These are phyloP conservation scores for Penicillium crustosum DNA, from an alignment of 2,329 filamentous ascomycete species.

Conservation along the genomic window DNA sequence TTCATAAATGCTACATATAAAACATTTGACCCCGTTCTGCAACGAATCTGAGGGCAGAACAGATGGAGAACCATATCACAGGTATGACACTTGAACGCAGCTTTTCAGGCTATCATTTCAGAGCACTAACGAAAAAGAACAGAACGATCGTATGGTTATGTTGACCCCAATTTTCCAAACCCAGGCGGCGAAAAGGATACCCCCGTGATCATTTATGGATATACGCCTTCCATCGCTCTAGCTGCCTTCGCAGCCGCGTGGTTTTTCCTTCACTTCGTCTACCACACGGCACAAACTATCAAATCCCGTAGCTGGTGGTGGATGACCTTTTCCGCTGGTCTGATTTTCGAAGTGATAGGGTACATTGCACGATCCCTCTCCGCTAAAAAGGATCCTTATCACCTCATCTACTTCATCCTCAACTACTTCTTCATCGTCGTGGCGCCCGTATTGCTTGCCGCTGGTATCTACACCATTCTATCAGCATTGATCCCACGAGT, in stretches of 20 bases:
- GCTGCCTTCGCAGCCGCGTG: conserved; percentile 16
- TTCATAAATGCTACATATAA: background rate
- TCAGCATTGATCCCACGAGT: conserved; percentile 15
- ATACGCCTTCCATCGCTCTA: conserved; percentile 16
- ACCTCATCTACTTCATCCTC: conserved; percentile 19
- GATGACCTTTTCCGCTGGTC: conserved; percentile 15
- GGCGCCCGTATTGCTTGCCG: conserved; percentile 16
- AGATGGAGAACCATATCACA: background rate
- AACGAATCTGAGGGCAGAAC: background rate
- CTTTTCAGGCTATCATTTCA: background rate
- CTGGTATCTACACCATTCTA: conserved; percentile 17
- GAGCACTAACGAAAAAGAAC: background rate
- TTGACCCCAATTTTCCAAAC: conserved; percentile 1
- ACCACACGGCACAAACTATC: conserved; percentile 8
- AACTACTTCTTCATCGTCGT: conserved; percentile 21
- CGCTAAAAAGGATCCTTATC: conserved; percentile 14
- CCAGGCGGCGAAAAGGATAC: background rate
- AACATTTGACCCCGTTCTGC: background rate
- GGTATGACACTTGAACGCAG: background rate
- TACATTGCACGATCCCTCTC: conserved; percentile 18
- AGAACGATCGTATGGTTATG: background rate
- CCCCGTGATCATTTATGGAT: conserved; percentile 10
- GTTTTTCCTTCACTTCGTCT: conserved; percentile 18
- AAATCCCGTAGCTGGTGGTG: conserved; percentile 19
- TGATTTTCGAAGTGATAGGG: conserved; percentile 18